Conservation (phyloP, 176 grass and related monocot genomes). For the Triticum aestivum region DNA sequence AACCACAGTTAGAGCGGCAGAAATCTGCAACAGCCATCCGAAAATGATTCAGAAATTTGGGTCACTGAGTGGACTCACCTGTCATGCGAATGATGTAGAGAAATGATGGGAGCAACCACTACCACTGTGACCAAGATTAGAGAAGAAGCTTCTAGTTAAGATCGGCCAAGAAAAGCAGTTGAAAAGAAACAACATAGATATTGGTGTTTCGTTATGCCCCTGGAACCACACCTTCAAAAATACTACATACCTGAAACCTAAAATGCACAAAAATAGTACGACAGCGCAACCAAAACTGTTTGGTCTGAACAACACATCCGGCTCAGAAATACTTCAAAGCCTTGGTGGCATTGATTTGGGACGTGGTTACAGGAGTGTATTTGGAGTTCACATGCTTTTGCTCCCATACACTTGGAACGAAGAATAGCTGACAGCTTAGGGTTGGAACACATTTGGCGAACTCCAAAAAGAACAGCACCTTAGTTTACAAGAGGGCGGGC, state of each 20-base stretch:
- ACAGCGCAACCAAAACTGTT: not conserved
- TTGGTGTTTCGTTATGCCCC: not conserved
- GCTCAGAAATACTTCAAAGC: constrained; percentile 12
- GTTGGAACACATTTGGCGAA: constrained; percentile 27
- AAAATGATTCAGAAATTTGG: not conserved
- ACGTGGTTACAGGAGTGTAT: constrained; percentile 18
- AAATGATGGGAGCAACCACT: not conserved
- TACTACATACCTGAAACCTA: not conserved
- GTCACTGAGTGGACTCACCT: not conserved
- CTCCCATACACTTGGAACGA: constrained; percentile 34
- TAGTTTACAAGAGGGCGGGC: constrained; percentile 64
- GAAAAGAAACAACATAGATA: not conserved
- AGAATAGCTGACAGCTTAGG: constrained; percentile 26
- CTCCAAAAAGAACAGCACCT: constrained; percentile 24
- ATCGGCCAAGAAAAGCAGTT: not conserved
- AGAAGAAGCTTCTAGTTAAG: not conserved
- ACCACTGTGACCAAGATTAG: not conserved
- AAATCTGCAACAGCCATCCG: not conserved
- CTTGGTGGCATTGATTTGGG: constrained; percentile 13
- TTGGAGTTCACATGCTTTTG: constrained; percentile 39
- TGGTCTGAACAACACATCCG: not conserved
- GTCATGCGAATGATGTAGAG: not conserved
- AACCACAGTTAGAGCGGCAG: not conserved
- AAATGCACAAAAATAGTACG: not conserved
- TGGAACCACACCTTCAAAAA: not conserved